Evolutionary conservation across 176 grass and related monocot genomes (phyloP).

Genomic region (Triticum timopheevii): DNA sequence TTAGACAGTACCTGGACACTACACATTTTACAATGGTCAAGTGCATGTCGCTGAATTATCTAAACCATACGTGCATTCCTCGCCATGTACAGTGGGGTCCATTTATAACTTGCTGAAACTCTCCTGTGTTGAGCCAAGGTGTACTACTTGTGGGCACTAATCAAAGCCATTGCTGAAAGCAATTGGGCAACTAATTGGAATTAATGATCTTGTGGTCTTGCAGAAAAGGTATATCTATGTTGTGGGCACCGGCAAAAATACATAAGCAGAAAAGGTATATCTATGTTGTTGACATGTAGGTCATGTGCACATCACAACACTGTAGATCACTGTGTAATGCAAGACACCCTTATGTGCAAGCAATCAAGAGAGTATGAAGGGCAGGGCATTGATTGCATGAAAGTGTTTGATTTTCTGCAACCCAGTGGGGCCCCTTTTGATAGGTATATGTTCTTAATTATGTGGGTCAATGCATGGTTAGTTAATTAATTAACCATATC

Average conservation of each 20-base stretch:
- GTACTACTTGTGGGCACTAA: background rate
- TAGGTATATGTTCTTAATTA: background rate
- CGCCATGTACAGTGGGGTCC: background rate
- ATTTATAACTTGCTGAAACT: background rate
- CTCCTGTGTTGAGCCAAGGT: background rate
- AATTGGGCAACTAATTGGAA: conserved; percentile 17
- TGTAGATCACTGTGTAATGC: conserved; percentile 7
- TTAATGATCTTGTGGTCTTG: conserved; percentile 17
- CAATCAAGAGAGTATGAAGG: background rate
- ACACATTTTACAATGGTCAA: background rate
- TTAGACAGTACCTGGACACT: background rate
- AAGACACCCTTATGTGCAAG: background rate
- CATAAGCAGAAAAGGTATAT: conserved; percentile 2
- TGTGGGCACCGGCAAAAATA: background rate
- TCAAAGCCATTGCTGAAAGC: background rate
- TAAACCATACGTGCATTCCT: background rate
- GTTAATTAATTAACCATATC: background rate
- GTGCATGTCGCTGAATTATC: background rate
- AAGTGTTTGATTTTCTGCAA: background rate
- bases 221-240: background rate
- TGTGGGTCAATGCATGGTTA: background rate
- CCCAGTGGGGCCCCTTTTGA: background rate
- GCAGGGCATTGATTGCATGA: conserved; percentile 18
- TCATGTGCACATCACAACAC: conserved; percentile 12
- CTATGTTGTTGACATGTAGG: background rate